Base-by-base conservation (phyloP, 2,329 filamentous ascomycete genomes). In the Neofusicoccum parvum region DNA sequence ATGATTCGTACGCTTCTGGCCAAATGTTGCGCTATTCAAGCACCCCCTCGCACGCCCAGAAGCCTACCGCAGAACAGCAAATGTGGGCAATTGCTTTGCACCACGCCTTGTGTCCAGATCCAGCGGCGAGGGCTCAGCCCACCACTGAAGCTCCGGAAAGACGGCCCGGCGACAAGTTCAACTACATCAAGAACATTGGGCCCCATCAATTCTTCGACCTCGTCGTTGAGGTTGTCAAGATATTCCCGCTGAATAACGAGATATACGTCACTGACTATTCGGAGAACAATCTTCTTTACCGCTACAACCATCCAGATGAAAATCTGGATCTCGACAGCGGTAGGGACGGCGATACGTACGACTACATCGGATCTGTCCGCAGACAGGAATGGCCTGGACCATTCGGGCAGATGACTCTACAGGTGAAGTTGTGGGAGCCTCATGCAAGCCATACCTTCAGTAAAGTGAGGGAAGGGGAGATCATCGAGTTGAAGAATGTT, bases 211-310 rank as follows among this genome's bases (percentile, higher is more conserved):
- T 89, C 72, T 87, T 85, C 70, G 87, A 97, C 73, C 73, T 96
- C 1, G 80, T 92, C 17, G 92, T 86, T 1, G 85, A 94, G 72
- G 86, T 96, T 2, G 84, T 93, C 53, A 88, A 84, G 69, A 79
- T 83, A 0, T 86, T 81, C 69, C 72, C 78, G 2, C 70, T 64
- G 11, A 54, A 50, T 14, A 74, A 71, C 9, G 77, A 87, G 5
- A 69, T 97, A 0, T 93, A 93, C 81, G 80, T 96, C 17, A 90
- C 91, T 0, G 94, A 97, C 76, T 97, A 94, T 75, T 96, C 92
- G 0, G 79, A 86, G 59, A 92, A 97, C 71, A 72, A 81, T 0
- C 67, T 72, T 0, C 88, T 97, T 66, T 89, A 84, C 69, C 77
- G 87, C 41, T 87, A 87, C 66, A 71, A 72, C 14, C 73, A 80